phyloP scores from a whole-genome alignment of 495 filamentous ascomycete species.

The Hypoxylon fragiforme region DNA sequence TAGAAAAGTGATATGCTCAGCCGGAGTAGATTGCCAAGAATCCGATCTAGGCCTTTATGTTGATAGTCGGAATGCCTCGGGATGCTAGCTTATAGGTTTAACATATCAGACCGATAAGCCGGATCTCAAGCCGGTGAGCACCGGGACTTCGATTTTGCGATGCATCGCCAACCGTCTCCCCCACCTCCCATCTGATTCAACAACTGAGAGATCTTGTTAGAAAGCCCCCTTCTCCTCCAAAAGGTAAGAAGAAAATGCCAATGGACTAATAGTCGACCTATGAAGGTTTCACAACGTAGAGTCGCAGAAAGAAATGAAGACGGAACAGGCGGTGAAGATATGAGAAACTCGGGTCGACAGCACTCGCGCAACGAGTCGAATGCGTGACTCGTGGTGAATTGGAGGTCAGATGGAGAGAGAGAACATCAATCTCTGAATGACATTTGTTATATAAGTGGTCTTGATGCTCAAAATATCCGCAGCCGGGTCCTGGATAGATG shows the following conservation, averaged over 20 bases:
- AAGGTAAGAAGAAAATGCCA: no score
- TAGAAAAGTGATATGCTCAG: no score
- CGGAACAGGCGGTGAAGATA: conserved; percentile 7
- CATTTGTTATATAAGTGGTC: conserved; percentile 5
- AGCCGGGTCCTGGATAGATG: conserved; percentile 1
- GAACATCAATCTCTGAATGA: neutral
- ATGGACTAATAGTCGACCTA: no score
- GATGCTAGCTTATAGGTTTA: no score
- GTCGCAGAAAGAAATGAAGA: no score
- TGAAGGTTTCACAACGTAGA: no score
- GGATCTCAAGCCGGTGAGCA: conserved; percentile 2
- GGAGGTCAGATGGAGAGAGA: neutral
- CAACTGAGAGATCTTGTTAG: no score
- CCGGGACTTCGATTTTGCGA: conserved; percentile 1
- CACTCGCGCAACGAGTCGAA: neutral
- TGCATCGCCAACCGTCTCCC: conserved; percentile 1
- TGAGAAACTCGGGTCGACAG: neutral
- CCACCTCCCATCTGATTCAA: conserved; percentile 5
- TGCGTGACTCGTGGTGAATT: neutral
- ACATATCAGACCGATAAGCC: neutral
- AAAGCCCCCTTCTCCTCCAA: no score
- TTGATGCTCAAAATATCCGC: neutral
- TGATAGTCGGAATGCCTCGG: no score
- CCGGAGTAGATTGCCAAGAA: neutral
- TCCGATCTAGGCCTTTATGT: neutral